phyloP scores from a whole-genome alignment of 257 asterid species.

The Apocynum venetum region DNA sequence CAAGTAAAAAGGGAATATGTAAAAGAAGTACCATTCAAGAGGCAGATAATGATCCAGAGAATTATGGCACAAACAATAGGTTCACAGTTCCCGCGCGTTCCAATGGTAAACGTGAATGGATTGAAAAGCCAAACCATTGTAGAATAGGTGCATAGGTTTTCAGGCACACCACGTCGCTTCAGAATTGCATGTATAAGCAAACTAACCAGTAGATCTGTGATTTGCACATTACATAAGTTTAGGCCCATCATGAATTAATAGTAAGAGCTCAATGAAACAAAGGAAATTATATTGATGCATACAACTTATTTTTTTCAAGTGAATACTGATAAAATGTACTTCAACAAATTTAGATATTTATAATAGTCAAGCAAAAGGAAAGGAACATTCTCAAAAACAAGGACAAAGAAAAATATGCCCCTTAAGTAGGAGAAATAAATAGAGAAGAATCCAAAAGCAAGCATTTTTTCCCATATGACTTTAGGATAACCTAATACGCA shows the following conservation, averaged over 20 bases:
- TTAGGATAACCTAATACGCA: neutral
- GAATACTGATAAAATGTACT: neutral
- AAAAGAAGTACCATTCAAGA: constrained; percentile 66
- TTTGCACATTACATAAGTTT: constrained; percentile 21
- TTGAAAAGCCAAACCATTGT: constrained; percentile 89
- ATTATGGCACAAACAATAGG: constrained; percentile 83
- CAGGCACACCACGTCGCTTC: constrained; percentile 76
- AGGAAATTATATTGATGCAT: neutral
- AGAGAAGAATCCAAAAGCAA: neutral
- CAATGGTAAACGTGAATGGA: constrained; percentile 95
- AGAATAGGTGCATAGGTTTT: constrained; percentile 52
- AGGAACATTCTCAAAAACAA: neutral
- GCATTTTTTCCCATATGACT: neutral
- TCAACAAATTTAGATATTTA: neutral
- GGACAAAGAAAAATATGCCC: neutral
- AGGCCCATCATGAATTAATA: neutral
- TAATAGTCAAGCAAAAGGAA: neutral
- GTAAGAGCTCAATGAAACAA: neutral
- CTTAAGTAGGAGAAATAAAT: neutral
- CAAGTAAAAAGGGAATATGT: constrained; percentile 3
- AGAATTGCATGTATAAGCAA: constrained; percentile 62
- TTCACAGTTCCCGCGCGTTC: constrained; percentile 98
- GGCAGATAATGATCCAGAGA: constrained; percentile 74
- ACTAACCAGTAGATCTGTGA: constrained; percentile 86
- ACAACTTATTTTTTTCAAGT: neutral